Percentiles rank a stretch among this genome's conserved stretches.
Evolutionary conservation across 23 red algal genomes (phyloP).

Genomic region (Cyanidium caldarium): DNA sequence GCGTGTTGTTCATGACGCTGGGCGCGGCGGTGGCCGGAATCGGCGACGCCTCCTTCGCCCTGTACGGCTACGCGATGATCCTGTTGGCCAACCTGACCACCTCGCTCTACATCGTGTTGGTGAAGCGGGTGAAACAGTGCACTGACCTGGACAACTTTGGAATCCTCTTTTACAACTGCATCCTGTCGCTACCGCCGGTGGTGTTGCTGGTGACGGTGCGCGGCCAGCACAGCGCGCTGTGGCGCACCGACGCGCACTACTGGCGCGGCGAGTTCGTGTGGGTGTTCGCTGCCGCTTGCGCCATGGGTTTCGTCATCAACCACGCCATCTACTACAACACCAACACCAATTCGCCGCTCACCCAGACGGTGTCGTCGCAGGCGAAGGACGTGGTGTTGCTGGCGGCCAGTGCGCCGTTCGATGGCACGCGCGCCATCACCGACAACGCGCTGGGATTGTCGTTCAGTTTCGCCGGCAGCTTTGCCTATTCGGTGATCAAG

Average conservation of each 20-base stretch:
- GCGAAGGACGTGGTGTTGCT: constrained; percentile 57
- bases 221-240: neutral
- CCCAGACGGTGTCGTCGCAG: constrained; percentile 70
- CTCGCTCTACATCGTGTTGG: constrained; percentile 53
- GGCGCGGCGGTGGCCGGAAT: constrained; percentile 36
- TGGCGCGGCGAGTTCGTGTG: neutral
- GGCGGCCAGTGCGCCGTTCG: constrained; percentile 14
- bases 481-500: neutral
- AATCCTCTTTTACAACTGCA: constrained; percentile 42
- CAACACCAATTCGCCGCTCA: constrained; percentile 71
- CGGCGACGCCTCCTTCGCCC: constrained; percentile 32
- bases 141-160: constrained; percentile 29
- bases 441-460: constrained; percentile 26
- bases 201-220: neutral
- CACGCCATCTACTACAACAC: constrained; percentile 77
- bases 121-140: constrained; percentile 23
- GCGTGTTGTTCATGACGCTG: constrained; percentile 36
- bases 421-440: constrained; percentile 10
- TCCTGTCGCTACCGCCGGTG: constrained; percentile 29
- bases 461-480: constrained; percentile 28
- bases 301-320: constrained; percentile 62
- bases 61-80: constrained; percentile 42
- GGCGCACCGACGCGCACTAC: neutral
- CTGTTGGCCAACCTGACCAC: constrained; percentile 43
- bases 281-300: constrained; percentile 32